Evolutionary conservation across 2,329 filamentous ascomycete species (phyloP).

Genomic region (Cladosporium sp.): DNA sequence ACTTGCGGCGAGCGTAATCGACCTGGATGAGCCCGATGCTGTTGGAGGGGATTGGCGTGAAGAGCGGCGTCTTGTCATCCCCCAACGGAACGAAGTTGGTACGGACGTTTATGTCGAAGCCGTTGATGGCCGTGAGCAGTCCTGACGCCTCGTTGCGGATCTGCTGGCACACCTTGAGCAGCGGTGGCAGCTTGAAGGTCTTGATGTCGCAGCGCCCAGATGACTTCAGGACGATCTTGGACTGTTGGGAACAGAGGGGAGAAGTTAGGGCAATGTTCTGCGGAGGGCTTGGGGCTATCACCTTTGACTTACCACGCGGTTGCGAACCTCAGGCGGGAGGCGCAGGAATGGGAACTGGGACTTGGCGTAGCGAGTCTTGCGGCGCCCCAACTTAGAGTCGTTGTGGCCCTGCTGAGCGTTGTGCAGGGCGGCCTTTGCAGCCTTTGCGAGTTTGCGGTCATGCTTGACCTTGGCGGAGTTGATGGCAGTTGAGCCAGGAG

Average conservation of each 20-base stretch:
- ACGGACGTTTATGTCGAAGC: neutral
- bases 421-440: neutral
- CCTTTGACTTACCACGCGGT: neutral
- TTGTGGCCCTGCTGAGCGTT: neutral
- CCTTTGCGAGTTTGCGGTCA: neutral
- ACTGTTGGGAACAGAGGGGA: neutral
- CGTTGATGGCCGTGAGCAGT: neutral
- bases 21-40: neutral
- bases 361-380: neutral
- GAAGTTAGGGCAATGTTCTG: neutral
- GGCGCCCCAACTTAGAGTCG: neutral
- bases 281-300: neutral
- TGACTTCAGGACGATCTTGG: neutral
- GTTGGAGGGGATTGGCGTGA: no score
- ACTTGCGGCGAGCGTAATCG: neutral
- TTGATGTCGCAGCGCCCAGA: neutral
- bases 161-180: neutral
- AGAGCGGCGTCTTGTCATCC: neutral
- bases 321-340: conserved; percentile 7
- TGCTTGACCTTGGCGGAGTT: neutral
- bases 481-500: neutral
- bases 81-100: neutral
- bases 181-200: neutral
- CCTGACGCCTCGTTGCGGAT: neutral
- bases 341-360: neutral